Base-by-base conservation (phyloP, 2,329 filamentous ascomycete species). In the Phaeomoniella chlamydospora region DNA sequence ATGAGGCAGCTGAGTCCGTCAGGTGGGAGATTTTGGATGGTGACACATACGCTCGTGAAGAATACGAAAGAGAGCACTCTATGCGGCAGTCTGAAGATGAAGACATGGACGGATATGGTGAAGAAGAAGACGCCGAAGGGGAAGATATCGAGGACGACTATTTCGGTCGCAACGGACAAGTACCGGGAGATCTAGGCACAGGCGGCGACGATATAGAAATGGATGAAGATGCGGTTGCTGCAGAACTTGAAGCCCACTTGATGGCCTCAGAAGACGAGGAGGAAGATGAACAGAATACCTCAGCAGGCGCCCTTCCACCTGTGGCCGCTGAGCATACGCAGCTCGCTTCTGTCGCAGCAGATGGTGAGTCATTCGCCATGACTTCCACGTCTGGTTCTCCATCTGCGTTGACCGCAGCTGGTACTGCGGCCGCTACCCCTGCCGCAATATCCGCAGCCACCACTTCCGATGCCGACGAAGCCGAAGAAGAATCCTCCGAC, bases 1-100 rank as follows among this genome's bases (percentile, higher is more conserved):
- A 94, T 47, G 67, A 69, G 36, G 67, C 68, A 29, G 71, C 76
- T 3, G 44, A 66, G 2, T 70, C 70, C 15, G 72, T 77, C 11
- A 67, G 64, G 35, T 80, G 72, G 47, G 76, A 85, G 49, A 64
- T 80, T 48, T 61, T 81, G 34, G 74, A 80, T 40, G 55, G 54
- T 19, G 50, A 60, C n/a, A 54, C 60, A 15, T 50, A 64, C n/a
- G 56, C 51, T 55, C 72, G 52, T 14, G 34, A 41, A 5, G 39
- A 42, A 14, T 39, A 44, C 9, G 45, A 49, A 35, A 37, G 44
- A 18, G 56, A 56, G 3, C 53, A 58, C 35, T 53, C 54, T 14
- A 49, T 53, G 16, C 49, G 54, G 5, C 51, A 55, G 63, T 75
- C 48, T 10, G 59, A 62, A 18, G 47, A 58, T 5, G 63, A 56